Percentiles rank a stretch among this genome's conserved stretches.
Evolutionary conservation across 352 stramenopile genomes (phyloP).

Genomic region (Globisporangium recalcitrans): DNA sequence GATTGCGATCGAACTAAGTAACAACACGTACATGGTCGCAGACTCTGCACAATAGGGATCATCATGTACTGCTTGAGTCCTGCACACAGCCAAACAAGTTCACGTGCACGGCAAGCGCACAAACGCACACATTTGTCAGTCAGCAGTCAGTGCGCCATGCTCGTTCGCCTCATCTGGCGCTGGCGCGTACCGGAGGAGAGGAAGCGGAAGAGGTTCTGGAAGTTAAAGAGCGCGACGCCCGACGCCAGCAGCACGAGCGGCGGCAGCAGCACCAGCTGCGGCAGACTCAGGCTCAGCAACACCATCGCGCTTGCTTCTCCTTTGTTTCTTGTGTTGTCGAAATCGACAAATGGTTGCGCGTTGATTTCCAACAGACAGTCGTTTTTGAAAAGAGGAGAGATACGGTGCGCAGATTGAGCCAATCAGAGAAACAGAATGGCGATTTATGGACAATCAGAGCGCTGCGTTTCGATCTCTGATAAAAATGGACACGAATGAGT

Average conservation of each 20-base stretch:
- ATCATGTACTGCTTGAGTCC: conserved; percentile 66
- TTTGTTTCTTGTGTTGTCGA: background rate
- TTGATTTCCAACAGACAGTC: background rate
- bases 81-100: too few relatives aligned
- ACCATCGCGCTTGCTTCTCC: conserved; percentile 17
- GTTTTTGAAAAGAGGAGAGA: background rate
- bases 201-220: conserved; percentile 70
- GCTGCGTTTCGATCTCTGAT: background rate
- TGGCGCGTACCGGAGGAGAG: conserved; percentile 46
- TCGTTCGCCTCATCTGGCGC: background rate
- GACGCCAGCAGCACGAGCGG: conserved; percentile 60
- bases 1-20: too few relatives aligned
- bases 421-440: background rate
- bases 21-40: conserved; percentile 50
- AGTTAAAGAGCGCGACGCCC: conserved; percentile 71
- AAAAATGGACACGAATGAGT: conserved; percentile 1
- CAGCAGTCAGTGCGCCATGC: background rate
- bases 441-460: conserved; percentile 4
- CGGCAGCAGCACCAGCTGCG: conserved; percentile 68
- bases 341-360: background rate
- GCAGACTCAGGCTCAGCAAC: conserved; percentile 42
- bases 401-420: background rate
- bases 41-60: conserved; percentile 50
- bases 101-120: too few relatives aligned
- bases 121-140: background rate